Conservation (phyloP, 2,329 filamentous ascomycete genomes). For the Aureobasidium lini region DNA sequence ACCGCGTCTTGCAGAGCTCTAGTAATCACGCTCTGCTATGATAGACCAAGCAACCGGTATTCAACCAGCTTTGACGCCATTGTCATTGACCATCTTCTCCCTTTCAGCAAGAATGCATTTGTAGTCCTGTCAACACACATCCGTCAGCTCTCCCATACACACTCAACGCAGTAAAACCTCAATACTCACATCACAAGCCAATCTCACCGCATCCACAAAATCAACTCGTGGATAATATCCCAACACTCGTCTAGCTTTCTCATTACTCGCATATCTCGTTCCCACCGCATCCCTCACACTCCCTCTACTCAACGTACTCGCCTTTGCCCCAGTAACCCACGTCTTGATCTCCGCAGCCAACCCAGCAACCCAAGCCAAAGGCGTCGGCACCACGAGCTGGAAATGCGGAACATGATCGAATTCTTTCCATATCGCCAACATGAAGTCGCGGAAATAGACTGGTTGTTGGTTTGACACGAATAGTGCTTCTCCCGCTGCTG, state of each 20-base stretch:
- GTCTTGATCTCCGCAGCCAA: constrained; percentile 39
- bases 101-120: constrained; percentile 18
- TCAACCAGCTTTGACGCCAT: neutral
- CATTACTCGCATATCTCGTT: constrained; percentile 45
- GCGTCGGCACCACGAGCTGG: constrained; percentile 41
- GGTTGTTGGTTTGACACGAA: constrained; percentile 86
- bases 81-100: neutral
- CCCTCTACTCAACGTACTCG: constrained; percentile 44
- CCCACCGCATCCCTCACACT: constrained; percentile 49
- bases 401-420: constrained; percentile 48
- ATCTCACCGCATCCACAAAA: constrained; percentile 44
- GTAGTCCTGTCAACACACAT: constrained; percentile 18
- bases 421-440: constrained; percentile 65
- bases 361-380: constrained; percentile 43
- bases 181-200: constrained; percentile 36
- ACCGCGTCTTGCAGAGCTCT: too few species aligned
- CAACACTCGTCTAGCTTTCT: constrained; percentile 44
- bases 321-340: constrained; percentile 37
- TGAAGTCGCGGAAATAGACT: constrained; percentile 86
- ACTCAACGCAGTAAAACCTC: neutral
- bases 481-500: constrained; percentile 72
- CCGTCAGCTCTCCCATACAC: neutral
- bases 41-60: neutral
- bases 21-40: too few species aligned
- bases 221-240: constrained; percentile 46